Evolutionary conservation across 768 basidiomycete species (phyloP).

Genomic region (Psilocybe azurescens): DNA sequence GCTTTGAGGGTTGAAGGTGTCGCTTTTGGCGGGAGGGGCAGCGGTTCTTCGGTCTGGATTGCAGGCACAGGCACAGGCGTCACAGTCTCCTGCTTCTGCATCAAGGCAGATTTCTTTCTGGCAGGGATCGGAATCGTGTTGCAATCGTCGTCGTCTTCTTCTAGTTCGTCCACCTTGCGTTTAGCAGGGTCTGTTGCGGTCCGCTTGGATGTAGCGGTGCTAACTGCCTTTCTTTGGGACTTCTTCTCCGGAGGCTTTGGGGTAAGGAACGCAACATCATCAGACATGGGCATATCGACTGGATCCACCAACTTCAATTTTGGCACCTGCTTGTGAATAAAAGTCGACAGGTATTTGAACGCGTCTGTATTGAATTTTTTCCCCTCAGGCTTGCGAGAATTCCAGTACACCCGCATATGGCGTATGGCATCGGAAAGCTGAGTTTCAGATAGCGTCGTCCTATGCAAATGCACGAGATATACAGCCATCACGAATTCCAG

Average conservation of each 20-base stretch:
- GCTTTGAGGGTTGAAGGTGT: not conserved
- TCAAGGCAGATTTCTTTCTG: conserved; percentile 3
- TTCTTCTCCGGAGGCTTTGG: not conserved
- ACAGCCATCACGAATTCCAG: conserved; percentile 43
- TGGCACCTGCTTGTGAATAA: conserved; percentile 22
- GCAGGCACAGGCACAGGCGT: not conserved
- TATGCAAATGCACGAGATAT: conserved; percentile 44
- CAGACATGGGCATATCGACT: not conserved
- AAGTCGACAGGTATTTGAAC: conserved; percentile 24
- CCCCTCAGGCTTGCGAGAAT: not conserved
- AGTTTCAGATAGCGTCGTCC: conserved; percentile 34
- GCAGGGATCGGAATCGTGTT: not conserved
- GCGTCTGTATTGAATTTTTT: conserved; percentile 11
- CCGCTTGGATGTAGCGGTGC: not conserved
- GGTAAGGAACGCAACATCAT: not conserved
- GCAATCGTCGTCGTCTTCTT: not conserved
- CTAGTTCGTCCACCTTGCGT: conserved; percentile 6
- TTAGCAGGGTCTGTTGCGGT: not conserved
- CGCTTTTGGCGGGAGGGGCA: not conserved
- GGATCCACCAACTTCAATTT: conserved; percentile 12
- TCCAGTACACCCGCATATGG: conserved; percentile 29
- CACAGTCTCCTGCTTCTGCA: not conserved
- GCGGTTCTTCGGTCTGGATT: no score
- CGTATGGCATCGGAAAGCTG: conserved; percentile 50
- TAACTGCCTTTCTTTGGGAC: not conserved